These are phyloP conservation scores for Acacia concinna DNA, from an alignment of 331 rosid species.

Conservation along the genomic window DNA sequence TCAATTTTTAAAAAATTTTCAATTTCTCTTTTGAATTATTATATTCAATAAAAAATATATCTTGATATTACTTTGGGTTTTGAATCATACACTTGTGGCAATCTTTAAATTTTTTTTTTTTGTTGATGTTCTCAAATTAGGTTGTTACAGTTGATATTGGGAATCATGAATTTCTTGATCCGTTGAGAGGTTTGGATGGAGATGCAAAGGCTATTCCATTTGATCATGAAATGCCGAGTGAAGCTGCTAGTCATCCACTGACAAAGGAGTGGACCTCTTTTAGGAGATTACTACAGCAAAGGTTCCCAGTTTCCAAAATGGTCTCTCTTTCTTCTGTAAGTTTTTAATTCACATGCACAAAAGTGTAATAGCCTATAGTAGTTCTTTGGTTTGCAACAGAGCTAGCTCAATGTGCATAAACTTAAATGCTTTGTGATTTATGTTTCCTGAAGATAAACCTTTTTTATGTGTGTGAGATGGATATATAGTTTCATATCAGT, in stretches of 20 bases:
- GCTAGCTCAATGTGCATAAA: no score
- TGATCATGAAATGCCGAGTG: slow-evolving; percentile 33
- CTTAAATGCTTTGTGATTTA: no score
- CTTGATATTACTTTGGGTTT: not conserved
- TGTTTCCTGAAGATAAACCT: no score
- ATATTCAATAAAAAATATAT: not conserved
- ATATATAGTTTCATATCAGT: no score
- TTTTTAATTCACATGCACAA: not conserved
- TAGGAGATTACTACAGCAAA: slow-evolving; percentile 76
- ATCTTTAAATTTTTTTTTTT: not conserved
- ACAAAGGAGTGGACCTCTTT: slow-evolving; percentile 81
- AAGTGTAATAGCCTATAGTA: no score
- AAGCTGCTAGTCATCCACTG: slow-evolving; percentile 38
- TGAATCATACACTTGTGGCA: not conserved
- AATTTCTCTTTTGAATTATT: not conserved
- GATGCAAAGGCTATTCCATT: slow-evolving; percentile 36
- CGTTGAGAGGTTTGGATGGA: slow-evolving; percentile 61
- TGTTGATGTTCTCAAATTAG: slow-evolving; percentile 41
- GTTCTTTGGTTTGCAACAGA: no score
- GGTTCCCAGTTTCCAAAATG: slow-evolving; percentile 80
- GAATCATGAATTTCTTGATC: slow-evolving; percentile 64
- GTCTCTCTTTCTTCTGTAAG: slow-evolving; percentile 77
- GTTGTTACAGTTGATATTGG: slow-evolving; percentile 43
- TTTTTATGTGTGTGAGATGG: no score
- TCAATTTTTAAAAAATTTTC: not conserved